A percentile compares a stretch with the other conserved stretches of the same genome.
Conservation (phyloP, 148 eudicot species). For the Diospyros kaki region DNA sequence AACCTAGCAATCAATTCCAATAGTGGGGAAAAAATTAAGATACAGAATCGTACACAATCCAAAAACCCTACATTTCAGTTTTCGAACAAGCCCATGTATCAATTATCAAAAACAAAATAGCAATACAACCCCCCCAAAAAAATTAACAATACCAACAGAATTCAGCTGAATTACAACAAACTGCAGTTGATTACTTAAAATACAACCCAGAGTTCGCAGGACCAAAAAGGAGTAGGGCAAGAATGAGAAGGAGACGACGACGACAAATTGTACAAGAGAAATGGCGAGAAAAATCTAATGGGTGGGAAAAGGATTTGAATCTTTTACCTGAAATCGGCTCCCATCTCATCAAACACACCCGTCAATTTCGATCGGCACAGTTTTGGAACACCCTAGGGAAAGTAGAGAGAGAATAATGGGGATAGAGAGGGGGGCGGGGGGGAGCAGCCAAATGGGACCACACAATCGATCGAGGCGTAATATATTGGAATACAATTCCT, state of each 20-base stretch:
- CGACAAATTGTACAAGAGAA: too few relatives aligned
- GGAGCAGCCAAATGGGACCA: too few relatives aligned
- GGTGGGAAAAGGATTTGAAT: not conserved
- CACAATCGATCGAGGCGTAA: too few relatives aligned
- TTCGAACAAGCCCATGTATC: not conserved
- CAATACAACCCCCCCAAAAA: too few relatives aligned
- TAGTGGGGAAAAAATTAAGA: not conserved
- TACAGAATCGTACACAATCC: not conserved
- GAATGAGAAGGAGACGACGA: too few relatives aligned
- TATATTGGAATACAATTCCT: too few relatives aligned
- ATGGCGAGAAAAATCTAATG: not conserved
- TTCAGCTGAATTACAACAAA: not conserved
- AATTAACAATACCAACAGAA: too few relatives aligned
- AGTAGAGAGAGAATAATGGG: too few relatives aligned
- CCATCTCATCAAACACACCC: conserved; percentile 29
- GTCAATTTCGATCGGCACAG: conserved; percentile 1
- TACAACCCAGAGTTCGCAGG: not conserved
- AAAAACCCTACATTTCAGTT: not conserved
- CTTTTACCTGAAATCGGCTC: conserved; percentile 27
- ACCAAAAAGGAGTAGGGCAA: not conserved
- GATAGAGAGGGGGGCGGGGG: too few relatives aligned
- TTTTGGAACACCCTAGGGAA: too few relatives aligned
- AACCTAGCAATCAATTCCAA: not conserved
- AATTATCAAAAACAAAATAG: too few relatives aligned
- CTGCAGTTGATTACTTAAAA: not conserved